These are phyloP conservation scores for Leptographium galeiforme DNA, from an alignment of 2,329 filamentous ascomycete genomes.

Conservation along the genomic window DNA sequence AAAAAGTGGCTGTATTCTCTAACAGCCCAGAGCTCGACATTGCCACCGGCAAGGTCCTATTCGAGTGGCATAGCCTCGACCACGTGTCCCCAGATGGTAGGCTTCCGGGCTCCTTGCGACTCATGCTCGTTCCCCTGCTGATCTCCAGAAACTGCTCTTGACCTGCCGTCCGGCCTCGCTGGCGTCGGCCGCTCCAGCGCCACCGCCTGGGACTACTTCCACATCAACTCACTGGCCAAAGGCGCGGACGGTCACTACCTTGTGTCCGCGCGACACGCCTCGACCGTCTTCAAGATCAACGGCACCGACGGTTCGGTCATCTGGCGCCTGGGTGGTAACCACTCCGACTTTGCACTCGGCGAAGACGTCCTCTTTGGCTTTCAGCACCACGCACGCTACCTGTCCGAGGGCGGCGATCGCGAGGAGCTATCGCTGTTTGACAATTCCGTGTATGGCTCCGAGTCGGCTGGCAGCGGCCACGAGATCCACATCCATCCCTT, in stretches of 20 bases:
- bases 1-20: not conserved
- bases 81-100: conserved; percentile 35
- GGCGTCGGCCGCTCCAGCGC: conserved; percentile 15
- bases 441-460: conserved; percentile 32
- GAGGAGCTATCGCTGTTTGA: conserved; percentile 36
- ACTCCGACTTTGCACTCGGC: conserved; percentile 25
- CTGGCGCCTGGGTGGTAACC: conserved; percentile 31
- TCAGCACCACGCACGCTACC: conserved; percentile 33
- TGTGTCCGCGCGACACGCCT: conserved; percentile 28
- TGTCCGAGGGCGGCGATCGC: conserved; percentile 20
- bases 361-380: conserved; percentile 23
- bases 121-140: conserved; percentile 7
- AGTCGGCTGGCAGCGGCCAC: conserved; percentile 15
- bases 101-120: too few relatives aligned
- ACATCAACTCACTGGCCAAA: conserved; percentile 37
- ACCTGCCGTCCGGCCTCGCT: conserved; percentile 24
- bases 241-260: conserved; percentile 29
- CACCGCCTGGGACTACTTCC: conserved; percentile 34
- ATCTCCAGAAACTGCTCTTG: conserved; percentile 12
- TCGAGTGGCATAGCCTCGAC: conserved; percentile 45
- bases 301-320: conserved; percentile 27
- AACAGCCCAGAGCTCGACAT: conserved; percentile 28
- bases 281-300: conserved; percentile 27
- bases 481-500: conserved; percentile 14
- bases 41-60: conserved; percentile 38